Evolutionary conservation across 148 eudicot genomes (phyloP).

Genomic region (Arbutus unedo): DNA sequence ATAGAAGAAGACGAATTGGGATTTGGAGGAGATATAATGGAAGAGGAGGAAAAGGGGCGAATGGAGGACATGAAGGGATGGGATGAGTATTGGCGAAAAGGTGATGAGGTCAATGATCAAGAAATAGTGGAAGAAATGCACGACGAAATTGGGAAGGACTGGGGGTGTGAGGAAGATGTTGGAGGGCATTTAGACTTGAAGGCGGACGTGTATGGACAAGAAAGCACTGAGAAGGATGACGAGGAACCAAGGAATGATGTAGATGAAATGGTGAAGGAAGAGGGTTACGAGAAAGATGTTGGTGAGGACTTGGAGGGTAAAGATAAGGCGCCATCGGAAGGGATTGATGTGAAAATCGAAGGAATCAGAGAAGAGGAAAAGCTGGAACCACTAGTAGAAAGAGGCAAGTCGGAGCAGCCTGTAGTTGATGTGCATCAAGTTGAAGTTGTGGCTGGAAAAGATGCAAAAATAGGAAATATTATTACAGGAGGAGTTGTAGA

Average conservation of each 20-base stretch:
- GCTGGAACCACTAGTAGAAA: slow-evolving; percentile 18
- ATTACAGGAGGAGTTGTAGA: slow-evolving; percentile 17
- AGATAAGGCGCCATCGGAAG: slow-evolving; percentile 28
- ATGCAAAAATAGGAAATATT: slow-evolving; percentile 21
- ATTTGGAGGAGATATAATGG: not conserved
- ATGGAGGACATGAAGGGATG: slow-evolving; percentile 21
- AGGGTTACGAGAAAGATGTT: slow-evolving; percentile 37
- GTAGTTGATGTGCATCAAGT: slow-evolving; percentile 14
- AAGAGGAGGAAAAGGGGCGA: slow-evolving; percentile 5
- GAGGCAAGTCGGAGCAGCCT: slow-evolving; percentile 16
- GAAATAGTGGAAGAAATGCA: slow-evolving; percentile 7
- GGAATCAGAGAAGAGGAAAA: slow-evolving; percentile 23
- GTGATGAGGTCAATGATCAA: not conserved
- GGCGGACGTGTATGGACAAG: not conserved
- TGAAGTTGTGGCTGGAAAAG: slow-evolving; percentile 21
- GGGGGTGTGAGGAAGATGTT: slow-evolving; percentile 34
- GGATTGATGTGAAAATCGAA: slow-evolving; percentile 21
- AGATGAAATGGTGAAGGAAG: slow-evolving; percentile 25
- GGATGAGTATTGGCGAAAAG: slow-evolving; percentile 2
- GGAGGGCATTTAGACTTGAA: slow-evolving; percentile 9
- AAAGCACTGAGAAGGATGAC: slow-evolving; percentile 1
- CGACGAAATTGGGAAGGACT: slow-evolving; percentile 27
- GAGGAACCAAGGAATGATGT: not conserved
- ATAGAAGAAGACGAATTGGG: slow-evolving; percentile 14
- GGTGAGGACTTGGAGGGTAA: slow-evolving; percentile 28